Percentiles rank a stretch among this genome's conserved stretches.
Conservation (phyloP, 495 filamentous ascomycete species). For the Ramalina intermedia region DNA sequence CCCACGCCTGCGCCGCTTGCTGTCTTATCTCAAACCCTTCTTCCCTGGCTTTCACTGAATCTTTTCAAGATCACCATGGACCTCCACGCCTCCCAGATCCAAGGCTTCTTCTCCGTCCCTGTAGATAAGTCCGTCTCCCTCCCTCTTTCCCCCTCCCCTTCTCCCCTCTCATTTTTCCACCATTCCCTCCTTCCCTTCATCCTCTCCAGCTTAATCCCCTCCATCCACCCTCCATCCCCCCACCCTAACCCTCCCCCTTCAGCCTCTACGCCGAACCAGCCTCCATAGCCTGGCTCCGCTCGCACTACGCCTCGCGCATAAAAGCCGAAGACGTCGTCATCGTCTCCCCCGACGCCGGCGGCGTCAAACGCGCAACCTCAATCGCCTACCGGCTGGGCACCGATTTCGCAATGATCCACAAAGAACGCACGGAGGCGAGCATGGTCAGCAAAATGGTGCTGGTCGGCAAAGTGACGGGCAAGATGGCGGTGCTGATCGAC, state of each 20-base stretch:
- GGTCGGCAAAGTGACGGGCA: conserved; percentile 46
- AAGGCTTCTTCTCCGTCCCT: conserved; percentile 96
- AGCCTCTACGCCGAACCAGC: conserved; percentile 83
- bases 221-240: neutral
- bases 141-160: neutral
- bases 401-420: conserved; percentile 93
- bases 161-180: neutral
- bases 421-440: conserved; percentile 73
- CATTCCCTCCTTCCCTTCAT: neutral
- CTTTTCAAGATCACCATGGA: conserved; percentile 74
- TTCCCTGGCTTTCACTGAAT: conserved; percentile 9
- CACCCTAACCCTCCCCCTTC: neutral
- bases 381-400: conserved; percentile 91
- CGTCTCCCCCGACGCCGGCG: conserved; percentile 90
- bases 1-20: neutral
- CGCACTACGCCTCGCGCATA: conserved; percentile 67
- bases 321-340: conserved; percentile 76
- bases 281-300: conserved; percentile 37
- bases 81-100: conserved; percentile 47
- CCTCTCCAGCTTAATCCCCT: conserved; percentile 23
- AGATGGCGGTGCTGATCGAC: conserved; percentile 65
- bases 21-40: conserved; percentile 12
- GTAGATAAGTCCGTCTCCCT: conserved; percentile 52
- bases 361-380: conserved; percentile 91
- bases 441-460: conserved; percentile 94